These are phyloP conservation scores for Mycosarcoma mackinlayi DNA, from an alignment of 1,284 basidiomycete genomes.

Conservation along the genomic window DNA sequence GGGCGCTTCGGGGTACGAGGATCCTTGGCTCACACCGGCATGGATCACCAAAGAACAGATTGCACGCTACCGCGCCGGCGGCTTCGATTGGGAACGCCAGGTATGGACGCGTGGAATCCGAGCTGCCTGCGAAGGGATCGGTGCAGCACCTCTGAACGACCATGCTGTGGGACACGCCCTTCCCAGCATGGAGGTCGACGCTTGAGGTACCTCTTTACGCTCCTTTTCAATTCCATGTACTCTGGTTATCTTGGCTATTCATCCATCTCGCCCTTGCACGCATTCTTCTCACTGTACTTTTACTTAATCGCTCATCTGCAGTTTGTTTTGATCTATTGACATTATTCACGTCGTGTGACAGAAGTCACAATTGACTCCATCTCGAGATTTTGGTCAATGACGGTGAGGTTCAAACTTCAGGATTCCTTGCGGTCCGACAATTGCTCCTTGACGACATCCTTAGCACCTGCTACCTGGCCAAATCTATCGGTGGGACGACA, in stretches of 20 bases:
- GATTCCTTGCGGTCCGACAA: conserved; percentile 6
- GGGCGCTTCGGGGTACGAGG: conserved; percentile 52
- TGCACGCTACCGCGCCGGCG: conserved; percentile 57
- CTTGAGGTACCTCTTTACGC: not conserved
- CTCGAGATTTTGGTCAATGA: no score
- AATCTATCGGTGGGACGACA: conserved; percentile 10
- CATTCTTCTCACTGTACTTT: no score
- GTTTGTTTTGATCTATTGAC: no score
- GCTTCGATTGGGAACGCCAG: conserved; percentile 59
- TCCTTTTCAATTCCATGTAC: conserved; percentile 1
- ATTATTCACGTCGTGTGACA: no score
- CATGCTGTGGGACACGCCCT: not conserved
- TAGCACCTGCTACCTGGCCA: conserved; percentile 20
- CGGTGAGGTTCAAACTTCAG: not conserved
- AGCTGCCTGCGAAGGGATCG: conserved; percentile 52
- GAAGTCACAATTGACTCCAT: no score
- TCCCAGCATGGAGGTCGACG: conserved; percentile 40
- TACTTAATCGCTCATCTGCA: conserved; percentile 6
- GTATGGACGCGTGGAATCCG: conserved; percentile 56
- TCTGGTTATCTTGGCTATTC: not conserved
- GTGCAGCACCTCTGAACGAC: conserved; percentile 27
- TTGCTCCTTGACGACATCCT: conserved; percentile 39
- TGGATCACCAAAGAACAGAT: conserved; percentile 39
- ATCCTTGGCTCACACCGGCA: conserved; percentile 57
- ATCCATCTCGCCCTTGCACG: not conserved